Percentiles rank a stretch among this genome's conserved stretches.
These are phyloP conservation scores for Cyclotella atomus DNA, from an alignment of 108 stramenopile genomes.

Conservation along the genomic window DNA sequence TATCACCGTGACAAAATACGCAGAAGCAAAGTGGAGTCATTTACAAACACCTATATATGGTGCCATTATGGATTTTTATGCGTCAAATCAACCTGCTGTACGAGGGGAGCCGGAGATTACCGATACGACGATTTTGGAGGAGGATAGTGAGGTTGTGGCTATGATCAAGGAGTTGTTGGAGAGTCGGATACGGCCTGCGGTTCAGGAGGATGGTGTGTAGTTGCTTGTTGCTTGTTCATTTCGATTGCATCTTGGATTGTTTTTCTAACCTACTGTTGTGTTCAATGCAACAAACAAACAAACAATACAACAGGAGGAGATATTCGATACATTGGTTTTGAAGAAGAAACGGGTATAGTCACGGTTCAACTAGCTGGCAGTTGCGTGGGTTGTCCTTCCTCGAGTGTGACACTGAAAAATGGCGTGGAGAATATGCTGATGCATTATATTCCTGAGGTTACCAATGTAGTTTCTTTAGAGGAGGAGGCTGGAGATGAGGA, in stretches of 20 bases:
- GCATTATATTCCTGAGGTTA: conserved; percentile 99
- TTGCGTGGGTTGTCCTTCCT: conserved; percentile 97
- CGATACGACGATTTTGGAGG: conserved; percentile 95
- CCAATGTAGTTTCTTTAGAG: conserved; percentile 80
- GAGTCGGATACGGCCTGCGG: conserved; percentile 95
- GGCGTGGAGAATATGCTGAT: conserved; percentile 99
- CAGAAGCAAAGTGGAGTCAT: conserved; percentile 83
- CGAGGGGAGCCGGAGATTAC: conserved; percentile 76
- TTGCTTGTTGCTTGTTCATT: neutral
- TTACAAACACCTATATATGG: conserved; percentile 89
- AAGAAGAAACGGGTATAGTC: conserved; percentile 85
- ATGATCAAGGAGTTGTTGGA: conserved; percentile 99
- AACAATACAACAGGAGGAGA: conserved; percentile 78
- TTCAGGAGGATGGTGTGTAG: conserved; percentile 92
- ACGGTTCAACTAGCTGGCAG: conserved; percentile 84
- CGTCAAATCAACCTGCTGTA: conserved; percentile 62
- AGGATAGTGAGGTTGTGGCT: conserved; percentile 96
- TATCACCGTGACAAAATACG: conserved; percentile 96
- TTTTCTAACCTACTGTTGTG: neutral
- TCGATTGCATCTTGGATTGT: neutral
- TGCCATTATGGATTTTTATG: conserved; percentile 94
- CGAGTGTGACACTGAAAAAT: conserved; percentile 94
- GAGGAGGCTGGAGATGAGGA: conserved; percentile 65
- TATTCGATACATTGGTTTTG: conserved; percentile 92
- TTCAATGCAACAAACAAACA: neutral